Evolutionary conservation across 140 eudicot genomes (phyloP), one percentile per base, ranked within the genome.

Genomic region (Flaveria floridana): DNA sequence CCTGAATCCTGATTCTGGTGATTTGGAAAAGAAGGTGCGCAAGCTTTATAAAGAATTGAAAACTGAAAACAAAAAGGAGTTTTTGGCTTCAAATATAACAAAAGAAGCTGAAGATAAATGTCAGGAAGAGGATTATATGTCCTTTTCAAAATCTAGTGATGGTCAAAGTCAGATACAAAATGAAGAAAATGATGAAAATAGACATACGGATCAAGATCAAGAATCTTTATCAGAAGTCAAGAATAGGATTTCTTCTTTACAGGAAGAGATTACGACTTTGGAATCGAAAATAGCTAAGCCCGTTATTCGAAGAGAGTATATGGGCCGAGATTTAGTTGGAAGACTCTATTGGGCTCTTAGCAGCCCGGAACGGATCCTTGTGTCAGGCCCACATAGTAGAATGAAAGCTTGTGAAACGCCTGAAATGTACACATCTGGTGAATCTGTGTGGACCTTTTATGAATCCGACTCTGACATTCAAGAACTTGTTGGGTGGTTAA

Each of bases 271-370:
- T 77, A 80, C 85, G 42, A 76, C 68, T 61, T 74, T 81, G 58
- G 97, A 95, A 25, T 70, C 72, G n/a, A 89, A 87, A 78, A 84
- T 87, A 68, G 76, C 76, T 15, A 89, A 83, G 65, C 84, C 87
- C 13, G 79, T 91, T 81, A 75, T 87, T 48, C 86, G 96, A 51
- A 87, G 86, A 85, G 91, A 91, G 71, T 83, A 59, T 84, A 73
- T 95, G 76, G 99, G 99, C 15, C 77, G 87, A 73, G 99, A 95
- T 83, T 82, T 85, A 72, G 74, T 74, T 63, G 99, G 97, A 63
- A 80, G 95, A 63, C 76, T 86, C 62, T 95, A 95, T 76, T 95
- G 97, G 99, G 83, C 61, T 48, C 82, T 86, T 76, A 73, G 81
- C 77, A 73, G 72, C 61, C 84, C 86, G 2, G 86, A 85, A 30